A percentile compares a stretch with the other conserved stretches of the same genome.
phyloP scores from a whole-genome alignment of 1,284 basidiomycete genomes.

The Boletellus deceptivus region DNA sequence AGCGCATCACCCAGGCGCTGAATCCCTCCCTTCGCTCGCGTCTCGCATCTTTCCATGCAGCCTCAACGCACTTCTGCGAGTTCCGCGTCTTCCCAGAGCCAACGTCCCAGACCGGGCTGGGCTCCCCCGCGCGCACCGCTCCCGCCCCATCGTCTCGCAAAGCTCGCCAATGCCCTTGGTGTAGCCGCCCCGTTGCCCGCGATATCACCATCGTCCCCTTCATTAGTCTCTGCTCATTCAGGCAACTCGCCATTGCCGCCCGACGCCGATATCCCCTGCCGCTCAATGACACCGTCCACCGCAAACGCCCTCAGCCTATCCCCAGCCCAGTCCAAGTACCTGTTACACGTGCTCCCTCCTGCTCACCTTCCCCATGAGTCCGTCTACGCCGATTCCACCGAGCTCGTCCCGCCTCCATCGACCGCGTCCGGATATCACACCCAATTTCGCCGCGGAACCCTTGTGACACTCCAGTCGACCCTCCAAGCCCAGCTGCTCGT shows the following conservation, averaged over 20 bases:
- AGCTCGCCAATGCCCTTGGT: constrained; percentile 78
- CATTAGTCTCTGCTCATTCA: constrained; percentile 33
- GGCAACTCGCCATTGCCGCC: constrained; percentile 30
- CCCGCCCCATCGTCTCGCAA: constrained; percentile 70
- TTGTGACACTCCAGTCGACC: constrained; percentile 70
- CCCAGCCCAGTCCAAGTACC: constrained; percentile 51
- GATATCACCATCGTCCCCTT: constrained; percentile 30
- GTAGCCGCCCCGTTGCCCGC: constrained; percentile 68
- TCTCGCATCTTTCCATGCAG: constrained; percentile 8
- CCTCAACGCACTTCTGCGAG: constrained; percentile 12
- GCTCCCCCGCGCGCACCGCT: constrained; percentile 65
- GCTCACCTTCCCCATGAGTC: constrained; percentile 60
- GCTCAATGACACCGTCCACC: constrained; percentile 58
- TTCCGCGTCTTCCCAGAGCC: constrained; percentile 8
- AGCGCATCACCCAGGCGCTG: background rate
- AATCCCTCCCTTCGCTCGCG: constrained; percentile 2
- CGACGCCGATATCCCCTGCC: constrained; percentile 43
- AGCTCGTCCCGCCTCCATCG: constrained; percentile 49
- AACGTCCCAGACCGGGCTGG: constrained; percentile 41
- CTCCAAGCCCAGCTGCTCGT: constrained; percentile 70
- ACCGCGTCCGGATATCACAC: constrained; percentile 71
- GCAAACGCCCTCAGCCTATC: constrained; percentile 37
- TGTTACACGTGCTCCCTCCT: constrained; percentile 78
- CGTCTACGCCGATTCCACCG: constrained; percentile 40
- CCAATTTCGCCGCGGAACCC: constrained; percentile 72